Base-by-base conservation (phyloP, 257 asterid genomes). In the Lithospermum erythrorhizon region DNA sequence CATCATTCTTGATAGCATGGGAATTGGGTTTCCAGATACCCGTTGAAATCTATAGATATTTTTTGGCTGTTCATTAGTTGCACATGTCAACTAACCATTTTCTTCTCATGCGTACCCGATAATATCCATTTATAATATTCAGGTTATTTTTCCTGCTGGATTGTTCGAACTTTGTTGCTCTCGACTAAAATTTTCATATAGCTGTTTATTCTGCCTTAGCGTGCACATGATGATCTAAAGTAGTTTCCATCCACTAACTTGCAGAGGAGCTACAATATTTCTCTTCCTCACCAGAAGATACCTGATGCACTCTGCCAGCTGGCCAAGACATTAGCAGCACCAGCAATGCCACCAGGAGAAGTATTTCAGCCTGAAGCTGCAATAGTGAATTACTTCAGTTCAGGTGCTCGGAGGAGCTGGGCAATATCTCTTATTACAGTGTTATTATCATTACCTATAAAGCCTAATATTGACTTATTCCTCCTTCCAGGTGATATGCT, bases 361-460 rank as follows among this genome's bases (percentile, higher is more conserved):
- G 93, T 81, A 49, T 91, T 88, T 65, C 83, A 64, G 55, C 86
- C 98, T 19, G 98, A 91, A 82, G 98, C 96, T 70, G 98, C 96
- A 65, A 86, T 91, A 53, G 95, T 91, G 66, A 91, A 91, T 75
- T 91, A 88, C 80, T 91, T 91, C 64, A 87, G 95, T 54, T 59
- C 45, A 73, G 98, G 98, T 85, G 63, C 30, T 59, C 9, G 22
- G 58, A 61, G 18, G 41, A 25, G 32, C 16, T 21, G 25, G 58
- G 16, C 58, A n/a, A n/a, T n/a, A 20, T 9, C 2, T 16, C 9
- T 55, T 55, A 5, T 52, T 52, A 6, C 23, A 52, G 23, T 49
- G 17, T 17, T n/a, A 17, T 52, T 51, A 18, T n/a, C 56, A 17
- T 52, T 52, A n/a, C 23, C 13, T 52, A 17, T 52, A 20, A 14